Evolutionary conservation across 768 basidiomycete genomes (phyloP), one percentile per base, ranked within the genome.

Genomic region (Pleurotus platypus): DNA sequence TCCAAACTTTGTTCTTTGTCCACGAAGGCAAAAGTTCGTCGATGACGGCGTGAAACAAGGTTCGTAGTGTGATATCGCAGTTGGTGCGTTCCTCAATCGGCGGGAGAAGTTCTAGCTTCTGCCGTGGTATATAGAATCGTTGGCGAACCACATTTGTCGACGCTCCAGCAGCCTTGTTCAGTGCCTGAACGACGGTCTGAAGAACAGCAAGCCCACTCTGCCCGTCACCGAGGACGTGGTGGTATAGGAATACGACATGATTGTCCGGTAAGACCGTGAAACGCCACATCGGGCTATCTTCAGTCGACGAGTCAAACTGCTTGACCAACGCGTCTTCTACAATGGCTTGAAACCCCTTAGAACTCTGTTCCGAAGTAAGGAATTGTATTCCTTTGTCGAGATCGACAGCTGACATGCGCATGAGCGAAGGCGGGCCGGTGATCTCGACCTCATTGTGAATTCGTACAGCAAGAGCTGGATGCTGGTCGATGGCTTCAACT

Each of bases 121-220:
- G 35, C 37, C 37, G 39, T 18, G 51, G 51, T 4, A 16, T 40
- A 38, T 40, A 7, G 18, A 20, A 24, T 24, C 39, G 37, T 16
- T 42, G n/a, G 42, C 37, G 22, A 30, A 12, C 38, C 12, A 13
- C 9, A 37, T 16, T 24, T n/a, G n/a, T 42, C 12, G 38, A 20
- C 6, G 8, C 46, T 18, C 20, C 18, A 24, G 16, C 8, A 15
- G 20, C 7, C 13, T 26, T 26, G 51, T 54, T 54, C 13, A 54
- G 51, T 13, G 51, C 51, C 39, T 42, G 38, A 3, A 54, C 16
- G 12, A 54, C 18, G 11, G 37, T 54, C 9, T 42, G 51, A 18
- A 54, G 39, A 5, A 54, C 51, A 9, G 39, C 51, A 11, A 54
- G 39, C n/a, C 51, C 51, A 42, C 51, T 54, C 22, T 54, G 51